phyloP scores from a whole-genome alignment of 345 rosid species.

The Hibiscus syriacus region DNA sequence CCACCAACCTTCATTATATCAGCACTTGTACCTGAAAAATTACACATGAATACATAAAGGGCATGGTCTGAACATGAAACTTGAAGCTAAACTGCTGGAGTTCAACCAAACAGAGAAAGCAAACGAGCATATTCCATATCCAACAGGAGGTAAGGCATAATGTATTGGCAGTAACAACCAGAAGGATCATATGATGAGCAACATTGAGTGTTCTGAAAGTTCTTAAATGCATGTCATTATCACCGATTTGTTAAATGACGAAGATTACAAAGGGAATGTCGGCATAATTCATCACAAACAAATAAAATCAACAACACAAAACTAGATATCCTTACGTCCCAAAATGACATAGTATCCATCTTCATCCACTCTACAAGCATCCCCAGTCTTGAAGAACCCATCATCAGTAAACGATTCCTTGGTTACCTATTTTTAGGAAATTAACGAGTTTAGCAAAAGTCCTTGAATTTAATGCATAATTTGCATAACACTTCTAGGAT shows the following conservation, averaged over 20 bases:
- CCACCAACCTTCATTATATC: slow-evolving; percentile 99
- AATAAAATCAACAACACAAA: neutral
- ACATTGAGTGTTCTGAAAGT: neutral
- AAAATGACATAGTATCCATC: slow-evolving; percentile 84
- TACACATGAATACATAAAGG: neutral
- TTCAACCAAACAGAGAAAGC: neutral
- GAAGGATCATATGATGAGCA: neutral
- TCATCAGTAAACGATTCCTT: slow-evolving; percentile 71
- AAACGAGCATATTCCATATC: neutral
- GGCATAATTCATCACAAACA: neutral
- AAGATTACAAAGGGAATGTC: neutral
- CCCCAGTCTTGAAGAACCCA: slow-evolving; percentile 96
- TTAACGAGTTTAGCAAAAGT: neutral
- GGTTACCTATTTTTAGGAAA: slow-evolving; percentile 43
- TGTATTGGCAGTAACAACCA: neutral
- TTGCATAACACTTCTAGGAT: neutral
- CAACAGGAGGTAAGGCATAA: neutral
- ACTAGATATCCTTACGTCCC: slow-evolving; percentile 64
- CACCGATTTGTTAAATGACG: neutral
- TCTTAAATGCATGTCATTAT: slow-evolving; percentile 3
- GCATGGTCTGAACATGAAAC: neutral
- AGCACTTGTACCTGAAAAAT: slow-evolving; percentile 67
- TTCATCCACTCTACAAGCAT: slow-evolving; percentile 79
- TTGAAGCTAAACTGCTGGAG: neutral
- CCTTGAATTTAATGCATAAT: neutral